Percentiles rank a stretch among this genome's conserved stretches.
Evolutionary conservation across 179 eudicot species (phyloP).

Genomic region (Spinacia oleracea): DNA sequence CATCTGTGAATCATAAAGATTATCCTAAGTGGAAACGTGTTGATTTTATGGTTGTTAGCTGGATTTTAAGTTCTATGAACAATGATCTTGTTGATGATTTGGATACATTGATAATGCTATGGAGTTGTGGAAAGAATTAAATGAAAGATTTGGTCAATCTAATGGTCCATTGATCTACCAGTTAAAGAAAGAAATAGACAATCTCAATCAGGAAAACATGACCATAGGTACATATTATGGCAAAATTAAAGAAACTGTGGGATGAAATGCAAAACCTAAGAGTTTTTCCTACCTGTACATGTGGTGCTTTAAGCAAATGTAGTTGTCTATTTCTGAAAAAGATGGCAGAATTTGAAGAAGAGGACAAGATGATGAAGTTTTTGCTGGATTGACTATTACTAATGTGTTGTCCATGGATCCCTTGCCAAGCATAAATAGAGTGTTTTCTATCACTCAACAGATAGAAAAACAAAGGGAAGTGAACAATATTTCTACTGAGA

Average conservation of each 20-base stretch:
- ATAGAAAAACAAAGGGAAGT: not conserved
- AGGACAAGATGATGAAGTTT: not conserved
- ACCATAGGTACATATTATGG: too few relatives aligned
- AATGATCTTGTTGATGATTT: too few relatives aligned
- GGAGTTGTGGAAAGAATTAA: not conserved
- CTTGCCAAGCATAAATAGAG: not conserved
- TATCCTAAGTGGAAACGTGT: too few relatives aligned
- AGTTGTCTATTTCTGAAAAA: not conserved
- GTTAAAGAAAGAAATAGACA: not conserved
- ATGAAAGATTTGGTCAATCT: not conserved
- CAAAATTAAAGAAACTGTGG: too few relatives aligned
- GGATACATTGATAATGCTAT: too few relatives aligned
- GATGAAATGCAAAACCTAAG: not conserved
- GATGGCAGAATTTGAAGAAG: not conserved
- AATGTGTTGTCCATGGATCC: not conserved
- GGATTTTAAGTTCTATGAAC: too few relatives aligned
- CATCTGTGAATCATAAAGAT: too few relatives aligned
- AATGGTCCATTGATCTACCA: not conserved
- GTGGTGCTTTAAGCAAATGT: not conserved
- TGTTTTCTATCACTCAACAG: not conserved
- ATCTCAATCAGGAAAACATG: not conserved
- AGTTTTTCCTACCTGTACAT: too few relatives aligned
- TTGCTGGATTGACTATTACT: not conserved
- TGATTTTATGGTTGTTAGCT: too few relatives aligned
- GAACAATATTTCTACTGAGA: too few relatives aligned